phyloP scores from a whole-genome alignment of 75 land plant genomes.

The Selaginella moellendorffii region DNA sequence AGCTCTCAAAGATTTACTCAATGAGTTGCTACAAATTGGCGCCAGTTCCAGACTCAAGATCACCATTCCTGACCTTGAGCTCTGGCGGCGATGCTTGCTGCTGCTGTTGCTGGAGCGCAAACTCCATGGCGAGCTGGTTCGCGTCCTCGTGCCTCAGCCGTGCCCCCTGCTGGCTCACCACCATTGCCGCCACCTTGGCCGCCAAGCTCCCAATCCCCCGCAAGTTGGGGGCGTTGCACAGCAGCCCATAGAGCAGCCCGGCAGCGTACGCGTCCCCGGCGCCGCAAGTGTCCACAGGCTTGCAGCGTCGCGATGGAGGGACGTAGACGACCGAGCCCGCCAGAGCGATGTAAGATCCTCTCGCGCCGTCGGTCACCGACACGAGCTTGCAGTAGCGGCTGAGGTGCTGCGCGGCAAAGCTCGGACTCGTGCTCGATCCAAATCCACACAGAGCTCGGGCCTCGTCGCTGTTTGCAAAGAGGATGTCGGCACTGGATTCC shows the following conservation, averaged over 20 bases:
- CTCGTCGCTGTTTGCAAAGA: slow-evolving; percentile 78
- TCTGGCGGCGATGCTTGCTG: no score
- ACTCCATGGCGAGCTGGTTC: slow-evolving; percentile 34
- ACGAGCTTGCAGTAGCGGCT: slow-evolving; percentile 69
- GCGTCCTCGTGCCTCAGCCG: slow-evolving; percentile 64
- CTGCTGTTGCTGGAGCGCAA: no score
- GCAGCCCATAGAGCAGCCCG: slow-evolving; percentile 66
- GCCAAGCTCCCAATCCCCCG: slow-evolving; percentile 73
- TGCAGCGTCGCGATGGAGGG: slow-evolving; percentile 63
- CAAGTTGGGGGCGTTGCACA: slow-evolving; percentile 59
- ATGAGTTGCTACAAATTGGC: no score
- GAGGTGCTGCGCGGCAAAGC: slow-evolving; percentile 43
- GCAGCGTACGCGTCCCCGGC: slow-evolving; percentile 99
- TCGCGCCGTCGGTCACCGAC: slow-evolving; percentile 81
- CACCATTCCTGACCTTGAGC: no score
- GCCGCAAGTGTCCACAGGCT: slow-evolving; percentile 85
- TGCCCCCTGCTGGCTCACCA: slow-evolving; percentile 90
- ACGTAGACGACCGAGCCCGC: slow-evolving; percentile 69
- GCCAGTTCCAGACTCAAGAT: no score
- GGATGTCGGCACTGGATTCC: slow-evolving; percentile 57
- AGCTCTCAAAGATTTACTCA: no score
- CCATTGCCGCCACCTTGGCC: slow-evolving; percentile 66
- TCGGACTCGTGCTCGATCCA: slow-evolving; percentile 39
- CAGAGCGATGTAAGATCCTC: slow-evolving; percentile 78
- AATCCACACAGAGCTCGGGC: slow-evolving; percentile 65